Conservation (phyloP, 352 stramenopile species). For the Phytopythium mirpurense region DNA sequence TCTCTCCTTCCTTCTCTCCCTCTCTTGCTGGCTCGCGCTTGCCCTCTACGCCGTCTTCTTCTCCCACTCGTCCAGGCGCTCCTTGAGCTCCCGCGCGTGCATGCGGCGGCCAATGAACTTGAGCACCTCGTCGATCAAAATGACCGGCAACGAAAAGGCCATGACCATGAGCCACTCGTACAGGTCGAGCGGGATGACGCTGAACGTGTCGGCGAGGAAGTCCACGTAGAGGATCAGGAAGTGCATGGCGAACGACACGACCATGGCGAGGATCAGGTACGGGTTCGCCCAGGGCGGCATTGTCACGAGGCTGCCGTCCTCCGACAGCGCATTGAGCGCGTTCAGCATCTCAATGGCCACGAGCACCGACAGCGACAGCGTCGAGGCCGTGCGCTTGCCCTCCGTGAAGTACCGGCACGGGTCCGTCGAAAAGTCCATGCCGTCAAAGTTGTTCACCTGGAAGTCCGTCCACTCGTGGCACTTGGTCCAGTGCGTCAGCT, state of each 20-base stretch:
- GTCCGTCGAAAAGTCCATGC: conserved; percentile 86
- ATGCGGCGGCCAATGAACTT: conserved; percentile 90
- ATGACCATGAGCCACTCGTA: conserved; percentile 92
- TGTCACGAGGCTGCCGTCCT: conserved; percentile 88
- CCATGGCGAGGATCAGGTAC: conserved; percentile 92
- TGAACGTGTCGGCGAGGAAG: conserved; percentile 91
- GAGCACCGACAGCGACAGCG: conserved; percentile 91
- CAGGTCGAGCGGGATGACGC: conserved; percentile 87
- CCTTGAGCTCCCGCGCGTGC: conserved; percentile 59
- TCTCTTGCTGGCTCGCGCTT: no score
- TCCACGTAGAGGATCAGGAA: conserved; percentile 94
- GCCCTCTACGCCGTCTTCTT: conserved; percentile 39
- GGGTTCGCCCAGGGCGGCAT: conserved; percentile 93
- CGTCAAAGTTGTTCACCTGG: conserved; percentile 89
- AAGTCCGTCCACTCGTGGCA: conserved; percentile 91
- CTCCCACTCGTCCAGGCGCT: conserved; percentile 52
- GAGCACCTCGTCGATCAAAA: conserved; percentile 93
- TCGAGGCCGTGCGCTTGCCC: conserved; percentile 90
- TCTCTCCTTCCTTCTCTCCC: no score
- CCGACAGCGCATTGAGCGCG: conserved; percentile 91
- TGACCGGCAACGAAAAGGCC: conserved; percentile 89
- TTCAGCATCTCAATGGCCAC: conserved; percentile 97
- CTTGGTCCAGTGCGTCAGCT: conserved; percentile 89
- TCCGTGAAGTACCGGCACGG: conserved; percentile 93
- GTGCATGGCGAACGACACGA: conserved; percentile 91